Evolutionary conservation across 331 rosid species (phyloP).

Genomic region (Pyracantha coccinea): DNA sequence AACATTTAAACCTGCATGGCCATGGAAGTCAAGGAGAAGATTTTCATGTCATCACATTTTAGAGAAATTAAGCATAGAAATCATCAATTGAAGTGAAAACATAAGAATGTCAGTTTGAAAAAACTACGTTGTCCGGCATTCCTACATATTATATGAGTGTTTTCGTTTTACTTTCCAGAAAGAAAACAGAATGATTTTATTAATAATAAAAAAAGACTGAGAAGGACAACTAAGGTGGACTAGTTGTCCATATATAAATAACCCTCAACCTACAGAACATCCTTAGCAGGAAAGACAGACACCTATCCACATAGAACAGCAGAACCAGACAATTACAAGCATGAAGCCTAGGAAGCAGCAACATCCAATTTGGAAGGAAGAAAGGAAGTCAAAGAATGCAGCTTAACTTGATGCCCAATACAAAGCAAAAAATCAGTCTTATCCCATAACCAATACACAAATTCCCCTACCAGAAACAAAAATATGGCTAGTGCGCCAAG

Average conservation of each 20-base stretch:
- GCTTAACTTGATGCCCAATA: not conserved
- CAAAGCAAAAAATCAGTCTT: conserved; percentile 30
- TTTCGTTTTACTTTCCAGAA: not conserved
- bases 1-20: conserved; percentile 59
- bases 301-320: not conserved
- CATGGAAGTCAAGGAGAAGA: conserved; percentile 8
- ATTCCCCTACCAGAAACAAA: not conserved
- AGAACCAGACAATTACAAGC: not conserved
- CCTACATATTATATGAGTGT: not conserved
- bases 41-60: not conserved
- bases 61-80: not conserved
- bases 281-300: not conserved
- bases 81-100: not conserved
- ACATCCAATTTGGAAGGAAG: not conserved
- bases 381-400: not conserved
- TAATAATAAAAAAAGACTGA: not conserved
- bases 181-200: not conserved
- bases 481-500: not conserved
- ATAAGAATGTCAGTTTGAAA: not conserved
- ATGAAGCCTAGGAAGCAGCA: not conserved
- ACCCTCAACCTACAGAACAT: not conserved
- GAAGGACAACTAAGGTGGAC: not conserved
- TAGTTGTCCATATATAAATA: not conserved
- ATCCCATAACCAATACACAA: not conserved
- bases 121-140: not conserved